A percentile compares a stretch with the other conserved stretches of the same genome.
phyloP scores from a whole-genome alignment of 78 protist genomes.

The Mantamonas sphyraenae region DNA sequence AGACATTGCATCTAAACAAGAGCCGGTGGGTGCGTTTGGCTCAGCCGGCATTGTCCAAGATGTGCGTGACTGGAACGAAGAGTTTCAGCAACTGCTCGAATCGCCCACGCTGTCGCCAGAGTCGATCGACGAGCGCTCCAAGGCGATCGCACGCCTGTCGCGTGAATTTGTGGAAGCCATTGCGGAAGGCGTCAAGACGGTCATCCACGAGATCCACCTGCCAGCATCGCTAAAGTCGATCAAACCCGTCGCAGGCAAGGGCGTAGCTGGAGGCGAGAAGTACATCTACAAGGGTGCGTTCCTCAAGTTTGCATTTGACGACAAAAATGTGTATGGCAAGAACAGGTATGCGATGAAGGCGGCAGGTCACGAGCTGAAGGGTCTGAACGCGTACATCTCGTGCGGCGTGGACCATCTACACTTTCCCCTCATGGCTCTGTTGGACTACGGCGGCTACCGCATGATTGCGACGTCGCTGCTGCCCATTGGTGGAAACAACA shows the following conservation, averaged over 20 bases:
- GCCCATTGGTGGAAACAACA: background rate
- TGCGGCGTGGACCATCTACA: background rate
- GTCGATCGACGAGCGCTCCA: too few species aligned
- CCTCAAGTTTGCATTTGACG: background rate
- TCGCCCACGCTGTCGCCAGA: background rate
- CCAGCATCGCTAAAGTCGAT: background rate
- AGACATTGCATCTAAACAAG: too few species aligned
- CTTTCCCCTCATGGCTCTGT: background rate
- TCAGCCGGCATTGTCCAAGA: too few species aligned
- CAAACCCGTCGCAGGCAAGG: background rate
- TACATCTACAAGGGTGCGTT: background rate
- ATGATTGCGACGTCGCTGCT: background rate
- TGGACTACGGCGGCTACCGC: conserved; percentile 2
- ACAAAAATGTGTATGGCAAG: background rate
- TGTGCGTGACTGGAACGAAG: background rate
- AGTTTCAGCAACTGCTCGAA: background rate
- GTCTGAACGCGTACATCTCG: background rate
- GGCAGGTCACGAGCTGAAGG: background rate
- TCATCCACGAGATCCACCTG: too few species aligned
- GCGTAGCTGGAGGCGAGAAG: background rate
- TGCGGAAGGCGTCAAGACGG: too few species aligned
- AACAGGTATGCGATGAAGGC: background rate
- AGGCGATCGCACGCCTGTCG: too few species aligned
- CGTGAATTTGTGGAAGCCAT: too few species aligned
- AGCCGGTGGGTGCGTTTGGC: too few species aligned